phyloP scores from a whole-genome alignment of 2,329 filamentous ascomycete genomes.

The Xylariaceae sp. region DNA sequence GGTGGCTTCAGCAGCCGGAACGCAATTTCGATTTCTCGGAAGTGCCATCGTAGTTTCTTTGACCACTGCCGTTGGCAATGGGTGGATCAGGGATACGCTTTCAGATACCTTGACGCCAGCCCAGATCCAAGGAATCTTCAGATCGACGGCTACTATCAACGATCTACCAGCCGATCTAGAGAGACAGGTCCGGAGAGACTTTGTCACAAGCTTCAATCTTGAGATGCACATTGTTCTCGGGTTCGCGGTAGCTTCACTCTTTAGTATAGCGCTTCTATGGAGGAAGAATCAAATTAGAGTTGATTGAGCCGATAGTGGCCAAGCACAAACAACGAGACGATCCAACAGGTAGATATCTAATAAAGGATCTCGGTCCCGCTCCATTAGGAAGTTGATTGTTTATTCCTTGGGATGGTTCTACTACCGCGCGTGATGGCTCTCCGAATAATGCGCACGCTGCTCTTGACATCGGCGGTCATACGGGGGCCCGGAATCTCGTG shows the following conservation, averaged over 20 bases:
- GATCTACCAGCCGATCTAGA: conserved; percentile 3
- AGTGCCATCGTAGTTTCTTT: conserved; percentile 15
- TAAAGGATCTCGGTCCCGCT: too few species aligned
- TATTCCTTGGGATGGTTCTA: too few species aligned
- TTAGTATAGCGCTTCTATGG: conserved; percentile 16
- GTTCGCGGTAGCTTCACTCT: conserved; percentile 12
- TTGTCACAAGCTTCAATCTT: conserved; percentile 14
- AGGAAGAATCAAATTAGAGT: conserved; percentile 7
- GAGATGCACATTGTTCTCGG: conserved; percentile 18
- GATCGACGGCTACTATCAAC: conserved; percentile 12
- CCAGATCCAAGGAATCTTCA: conserved; percentile 13
- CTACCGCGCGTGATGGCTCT: too few species aligned
- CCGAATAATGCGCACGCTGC: too few species aligned
- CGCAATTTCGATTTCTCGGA: conserved; percentile 19
- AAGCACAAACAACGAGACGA: neutral
- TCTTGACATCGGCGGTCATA: too few species aligned
- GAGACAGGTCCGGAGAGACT: conserved; percentile 6
- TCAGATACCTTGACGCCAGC: conserved; percentile 3
- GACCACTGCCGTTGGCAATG: conserved; percentile 18
- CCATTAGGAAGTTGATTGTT: too few species aligned
- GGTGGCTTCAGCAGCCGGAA: conserved; percentile 13
- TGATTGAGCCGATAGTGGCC: conserved; percentile 1
- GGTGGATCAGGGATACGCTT: conserved; percentile 6
- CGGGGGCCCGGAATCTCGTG: too few species aligned
- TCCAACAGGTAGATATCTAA: neutral